These are phyloP conservation scores for Rubroshorea leprosula DNA, from an alignment of 345 rosid genomes.

Conservation along the genomic window DNA sequence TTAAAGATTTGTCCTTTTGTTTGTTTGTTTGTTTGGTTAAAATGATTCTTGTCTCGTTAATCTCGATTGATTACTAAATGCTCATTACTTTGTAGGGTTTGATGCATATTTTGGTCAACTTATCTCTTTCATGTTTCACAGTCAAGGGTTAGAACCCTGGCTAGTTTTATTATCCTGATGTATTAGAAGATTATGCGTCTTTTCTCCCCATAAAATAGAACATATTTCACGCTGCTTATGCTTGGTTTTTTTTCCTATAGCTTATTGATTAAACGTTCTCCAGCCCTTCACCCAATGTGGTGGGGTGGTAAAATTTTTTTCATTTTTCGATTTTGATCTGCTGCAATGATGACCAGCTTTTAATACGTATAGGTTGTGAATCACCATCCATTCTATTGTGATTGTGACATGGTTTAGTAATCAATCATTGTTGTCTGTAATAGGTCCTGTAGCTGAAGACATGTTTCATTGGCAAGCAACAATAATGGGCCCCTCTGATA, in stretches of 20 bases:
- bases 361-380: background rate
- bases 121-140: background rate
- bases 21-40: background rate
- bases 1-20: background rate
- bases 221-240: too few relatives aligned
- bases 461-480: constrained; percentile 38
- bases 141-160: too few relatives aligned
- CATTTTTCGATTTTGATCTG: too few relatives aligned
- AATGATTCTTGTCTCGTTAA: background rate
- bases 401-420: too few relatives aligned
- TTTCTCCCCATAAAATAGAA: too few relatives aligned
- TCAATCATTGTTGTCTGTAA: background rate
- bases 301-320: too few relatives aligned
- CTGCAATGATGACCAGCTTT: too few relatives aligned
- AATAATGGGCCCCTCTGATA: constrained; percentile 39
- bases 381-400: background rate
- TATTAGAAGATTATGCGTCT: too few relatives aligned
- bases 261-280: too few relatives aligned
- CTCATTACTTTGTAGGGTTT: background rate
- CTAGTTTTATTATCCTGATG: too few relatives aligned
- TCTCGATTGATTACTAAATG: background rate
- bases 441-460: constrained; percentile 32
- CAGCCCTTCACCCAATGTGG: too few relatives aligned
- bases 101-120: background rate
- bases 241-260: too few relatives aligned